Conservation (phyloP, 2,329 filamentous ascomycete species). For the Aureobasidium leucospermi region DNA sequence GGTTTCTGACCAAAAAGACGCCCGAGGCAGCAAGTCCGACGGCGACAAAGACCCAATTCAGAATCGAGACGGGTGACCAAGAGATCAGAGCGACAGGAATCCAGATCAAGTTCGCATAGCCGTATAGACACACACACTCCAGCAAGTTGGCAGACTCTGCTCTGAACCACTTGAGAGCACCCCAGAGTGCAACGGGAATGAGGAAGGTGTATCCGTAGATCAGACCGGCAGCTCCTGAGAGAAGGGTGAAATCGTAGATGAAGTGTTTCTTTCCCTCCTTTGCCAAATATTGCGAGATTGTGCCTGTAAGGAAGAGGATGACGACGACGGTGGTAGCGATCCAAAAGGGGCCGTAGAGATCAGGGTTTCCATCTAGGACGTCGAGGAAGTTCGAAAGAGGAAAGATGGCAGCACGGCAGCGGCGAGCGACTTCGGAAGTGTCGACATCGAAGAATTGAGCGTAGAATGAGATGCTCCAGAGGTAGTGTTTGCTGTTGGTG, state of each 20-base stretch:
- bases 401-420: conserved; percentile 83
- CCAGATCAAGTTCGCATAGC: conserved; percentile 96
- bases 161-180: conserved; percentile 87
- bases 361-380: conserved; percentile 91
- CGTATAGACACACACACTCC: conserved; percentile 92
- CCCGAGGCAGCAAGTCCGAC: conserved; percentile 79
- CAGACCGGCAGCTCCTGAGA: conserved; percentile 84
- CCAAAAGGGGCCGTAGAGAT: conserved; percentile 96
- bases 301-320: conserved; percentile 90
- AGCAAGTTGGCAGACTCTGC: conserved; percentile 87
- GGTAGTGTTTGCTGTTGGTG: conserved; percentile 60
- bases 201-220: conserved; percentile 88
- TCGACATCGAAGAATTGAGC: conserved; percentile 98
- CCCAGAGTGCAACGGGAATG: conserved; percentile 79
- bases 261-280: conserved; percentile 62
- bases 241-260: conserved; percentile 80
- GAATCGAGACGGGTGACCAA: conserved; percentile 72
- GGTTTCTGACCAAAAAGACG: conserved; percentile 73
- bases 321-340: conserved; percentile 96
- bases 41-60: conserved; percentile 92
- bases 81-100: conserved; percentile 87
- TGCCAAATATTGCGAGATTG: conserved; percentile 84
- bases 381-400: conserved; percentile 94
- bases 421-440: conserved; percentile 76
- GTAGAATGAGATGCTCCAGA: conserved; percentile 92